phyloP scores from a whole-genome alignment of 257 asterid species.

The Nicotiana knightiana region DNA sequence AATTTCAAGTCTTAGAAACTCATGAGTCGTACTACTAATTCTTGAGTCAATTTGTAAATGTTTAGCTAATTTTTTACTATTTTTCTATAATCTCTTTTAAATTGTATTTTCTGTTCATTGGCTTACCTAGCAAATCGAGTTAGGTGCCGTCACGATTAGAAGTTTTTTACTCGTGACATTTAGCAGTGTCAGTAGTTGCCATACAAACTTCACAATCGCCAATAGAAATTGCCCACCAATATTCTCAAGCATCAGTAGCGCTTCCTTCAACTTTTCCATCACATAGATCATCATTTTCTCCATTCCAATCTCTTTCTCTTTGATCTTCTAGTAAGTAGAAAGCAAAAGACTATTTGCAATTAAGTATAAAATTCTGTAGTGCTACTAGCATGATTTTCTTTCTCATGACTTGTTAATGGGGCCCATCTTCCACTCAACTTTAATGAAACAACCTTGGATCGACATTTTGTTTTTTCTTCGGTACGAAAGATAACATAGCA shows the following conservation, averaged over 20 bases:
- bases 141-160: no score
- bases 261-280: constrained; percentile 24
- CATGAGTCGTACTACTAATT: no score
- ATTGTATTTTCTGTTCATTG: no score
- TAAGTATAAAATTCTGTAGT: background rate
- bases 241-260: background rate
- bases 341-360: background rate
- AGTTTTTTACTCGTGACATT: background rate
- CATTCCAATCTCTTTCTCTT: background rate
- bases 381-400: background rate
- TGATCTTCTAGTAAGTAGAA: background rate
- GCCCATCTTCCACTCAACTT: background rate
- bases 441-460: background rate
- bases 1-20: no score
- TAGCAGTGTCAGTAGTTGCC: background rate
- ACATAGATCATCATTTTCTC: constrained; percentile 11
- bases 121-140: no score
- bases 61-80: no score
- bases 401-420: background rate
- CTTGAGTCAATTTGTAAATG: no score
- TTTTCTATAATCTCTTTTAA: no score
- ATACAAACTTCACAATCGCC: background rate
- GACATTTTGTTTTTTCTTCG: no score
- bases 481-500: no score
- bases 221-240: background rate